Percentiles rank a stretch among this genome's conserved stretches.
phyloP scores from a whole-genome alignment of 2,329 filamentous ascomycete species.

The Fusarium nurragi region DNA sequence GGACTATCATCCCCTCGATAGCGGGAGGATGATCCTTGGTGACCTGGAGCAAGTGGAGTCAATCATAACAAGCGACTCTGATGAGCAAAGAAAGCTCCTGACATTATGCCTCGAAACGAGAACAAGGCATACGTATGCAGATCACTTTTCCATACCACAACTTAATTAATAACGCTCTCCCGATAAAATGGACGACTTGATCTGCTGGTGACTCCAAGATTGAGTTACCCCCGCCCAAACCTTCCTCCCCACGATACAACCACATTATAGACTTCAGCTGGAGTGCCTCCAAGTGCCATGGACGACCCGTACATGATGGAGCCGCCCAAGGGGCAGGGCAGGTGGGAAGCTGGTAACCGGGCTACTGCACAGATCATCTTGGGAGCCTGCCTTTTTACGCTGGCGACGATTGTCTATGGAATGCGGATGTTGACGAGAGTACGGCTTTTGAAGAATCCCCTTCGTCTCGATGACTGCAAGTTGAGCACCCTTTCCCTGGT shows the following conservation, averaged over 20 bases:
- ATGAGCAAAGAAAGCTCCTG: conserved; percentile 12
- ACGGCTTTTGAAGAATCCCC: conserved; percentile 18
- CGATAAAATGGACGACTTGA: no score
- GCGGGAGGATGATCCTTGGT: conserved; percentile 8
- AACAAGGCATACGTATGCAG: conserved; percentile 18
- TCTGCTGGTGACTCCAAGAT: neutral
- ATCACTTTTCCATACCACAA: neutral
- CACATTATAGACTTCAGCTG: neutral
- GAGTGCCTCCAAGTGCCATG: neutral
- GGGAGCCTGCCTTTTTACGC: conserved; percentile 27
- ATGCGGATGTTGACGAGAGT: conserved; percentile 28
- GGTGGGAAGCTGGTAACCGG: conserved; percentile 29
- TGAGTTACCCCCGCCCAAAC: neutral
- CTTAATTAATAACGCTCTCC: neutral
- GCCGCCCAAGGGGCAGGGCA: conserved; percentile 24
- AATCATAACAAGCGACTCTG: neutral
- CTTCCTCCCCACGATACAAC: neutral
- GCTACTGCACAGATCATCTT: conserved; percentile 21
- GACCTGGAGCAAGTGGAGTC: conserved; percentile 12
- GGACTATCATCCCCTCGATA: neutral
- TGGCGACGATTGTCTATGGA: conserved; percentile 26
- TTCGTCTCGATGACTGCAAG: conserved; percentile 31
- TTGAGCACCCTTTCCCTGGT: accelerated
- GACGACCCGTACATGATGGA: conserved; percentile 34
- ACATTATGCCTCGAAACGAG: neutral